Percentiles rank a stretch among this genome's conserved stretches.
Evolutionary conservation across 768 basidiomycete species (phyloP).

Genomic region (Gautieria morchelliformis): DNA sequence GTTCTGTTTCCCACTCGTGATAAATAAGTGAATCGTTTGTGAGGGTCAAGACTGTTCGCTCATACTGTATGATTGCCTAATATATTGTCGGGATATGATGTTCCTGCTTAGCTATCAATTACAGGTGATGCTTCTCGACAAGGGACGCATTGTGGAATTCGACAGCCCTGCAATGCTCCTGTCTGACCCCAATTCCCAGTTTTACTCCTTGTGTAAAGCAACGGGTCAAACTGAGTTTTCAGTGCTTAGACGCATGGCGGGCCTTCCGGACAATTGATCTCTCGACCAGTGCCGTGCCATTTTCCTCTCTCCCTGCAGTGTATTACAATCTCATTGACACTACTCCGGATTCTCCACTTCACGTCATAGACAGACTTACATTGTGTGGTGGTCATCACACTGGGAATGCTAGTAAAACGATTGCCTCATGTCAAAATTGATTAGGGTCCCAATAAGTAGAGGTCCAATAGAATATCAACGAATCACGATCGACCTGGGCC

Average conservation of each 20-base stretch:
- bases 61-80: too few species aligned
- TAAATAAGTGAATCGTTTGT: too few species aligned
- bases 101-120: background rate
- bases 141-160: constrained; percentile 72
- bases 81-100: background rate
- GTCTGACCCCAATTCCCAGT: constrained; percentile 45
- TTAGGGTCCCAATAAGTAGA: too few species aligned
- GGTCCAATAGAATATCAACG: too few species aligned
- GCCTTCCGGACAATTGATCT: constrained; percentile 9
- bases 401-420: too few species aligned
- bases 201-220: constrained; percentile 62
- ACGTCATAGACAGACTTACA: background rate
- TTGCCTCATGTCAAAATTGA: too few species aligned
- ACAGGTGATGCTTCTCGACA: constrained; percentile 29
- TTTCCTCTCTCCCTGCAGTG: too few species aligned
- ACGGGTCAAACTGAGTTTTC: constrained; percentile 66
- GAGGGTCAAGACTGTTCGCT: too few species aligned
- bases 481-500: too few species aligned
- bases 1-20: too few species aligned
- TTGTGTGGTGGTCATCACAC: background rate
- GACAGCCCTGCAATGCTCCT: constrained; percentile 42
- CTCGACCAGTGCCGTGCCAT: background rate
- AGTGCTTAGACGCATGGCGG: constrained; percentile 59
- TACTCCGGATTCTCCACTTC: too few species aligned
- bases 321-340: too few species aligned